Base-by-base conservation (phyloP, 352 stramenopile species). In the Globisporangium spiculum region DNA sequence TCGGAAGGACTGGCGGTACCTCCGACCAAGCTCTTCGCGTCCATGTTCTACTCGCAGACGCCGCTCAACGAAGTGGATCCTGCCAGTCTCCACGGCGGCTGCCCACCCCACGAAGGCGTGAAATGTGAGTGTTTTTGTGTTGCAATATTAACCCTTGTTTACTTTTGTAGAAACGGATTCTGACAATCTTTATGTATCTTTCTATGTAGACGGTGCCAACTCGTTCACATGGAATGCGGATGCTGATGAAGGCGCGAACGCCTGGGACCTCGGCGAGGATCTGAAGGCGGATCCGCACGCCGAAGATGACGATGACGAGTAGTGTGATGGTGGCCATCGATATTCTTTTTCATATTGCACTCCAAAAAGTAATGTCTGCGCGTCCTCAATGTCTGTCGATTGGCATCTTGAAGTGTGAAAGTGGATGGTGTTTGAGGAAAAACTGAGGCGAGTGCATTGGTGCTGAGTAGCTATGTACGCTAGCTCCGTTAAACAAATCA, bases 41-140 rank as follows among this genome's bases (percentile, higher is more conserved):
- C 84, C 14, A 81, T 93, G 63, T 91, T 93, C 54, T 91, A 91
- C 63, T 83, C 80, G 4, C 81, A 90, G 58, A 91, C 79, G n/a
- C 83, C 84, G 20, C 67, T 81, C 54, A 88, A 89, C 66, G 71
- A 80, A 9, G 66, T 77, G 22, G 83, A 90, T 27, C 83, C 77
- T 4, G 53, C 78, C 26, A 91, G 81, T 75, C 74, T 90, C 14
- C 85, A 91, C 54, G 85, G 85, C 3, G 84, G 83, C 30, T 91
- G 81, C 32, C 83, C 83, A 52, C 83, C 79, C 10, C 62, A 79
- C 24, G 69, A 80, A 38, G 85, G 80, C 41, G 74, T 83, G 53
- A 92, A 91, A 60, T 91, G 79, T 91, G 75, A 57, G 80, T 67
- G 78, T 69, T 5, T 70, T 57, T 14, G 14, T 63, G 0, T 44